A percentile compares a stretch with the other conserved stretches of the same genome.
phyloP scores from a whole-genome alignment of 2,329 filamentous ascomycete species.

The Xylariaceae sp. region DNA sequence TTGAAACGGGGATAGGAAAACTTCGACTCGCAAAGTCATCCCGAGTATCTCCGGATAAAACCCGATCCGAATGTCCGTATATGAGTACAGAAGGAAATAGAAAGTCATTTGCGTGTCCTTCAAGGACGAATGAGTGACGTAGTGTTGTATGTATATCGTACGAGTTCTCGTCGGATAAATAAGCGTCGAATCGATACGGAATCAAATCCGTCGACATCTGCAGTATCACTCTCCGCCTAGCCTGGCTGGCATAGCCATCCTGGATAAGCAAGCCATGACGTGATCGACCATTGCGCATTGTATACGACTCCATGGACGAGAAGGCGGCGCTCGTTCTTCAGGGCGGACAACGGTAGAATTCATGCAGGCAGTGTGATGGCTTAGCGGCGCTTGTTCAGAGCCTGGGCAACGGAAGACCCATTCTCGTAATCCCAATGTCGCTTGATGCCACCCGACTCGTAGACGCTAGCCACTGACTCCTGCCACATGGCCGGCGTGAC shows the following conservation, averaged over 20 bases:
- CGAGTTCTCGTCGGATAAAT: neutral
- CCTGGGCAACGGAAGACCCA: conserved; percentile 27
- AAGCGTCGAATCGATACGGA: neutral
- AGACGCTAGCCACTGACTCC: conserved; percentile 64
- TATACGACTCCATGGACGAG: conserved; percentile 1
- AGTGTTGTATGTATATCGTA: conserved; percentile 1
- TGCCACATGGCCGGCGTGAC: conserved; percentile 70
- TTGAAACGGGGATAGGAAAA: neutral
- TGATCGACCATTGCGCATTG: conserved; percentile 3
- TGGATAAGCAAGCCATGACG: conserved; percentile 1
- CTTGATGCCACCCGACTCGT: conserved; percentile 57
- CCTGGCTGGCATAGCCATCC: neutral
- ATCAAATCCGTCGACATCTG: neutral
- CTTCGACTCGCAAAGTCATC: neutral
- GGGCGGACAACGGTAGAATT: no score
- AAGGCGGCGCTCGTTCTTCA: neutral
- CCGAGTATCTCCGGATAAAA: neutral
- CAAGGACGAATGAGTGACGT: neutral
- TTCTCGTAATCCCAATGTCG: conserved; percentile 54
- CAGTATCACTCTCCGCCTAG: neutral
- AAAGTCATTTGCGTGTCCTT: neutral
- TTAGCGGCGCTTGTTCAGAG: conserved; percentile 32
- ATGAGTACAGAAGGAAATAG: neutral
- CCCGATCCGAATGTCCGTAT: neutral
- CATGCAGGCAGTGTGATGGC: neutral